Percentiles rank a stretch among this genome's conserved stretches.
Conservation (phyloP, 2,329 filamentous ascomycete species). For the Claviceps africana region DNA sequence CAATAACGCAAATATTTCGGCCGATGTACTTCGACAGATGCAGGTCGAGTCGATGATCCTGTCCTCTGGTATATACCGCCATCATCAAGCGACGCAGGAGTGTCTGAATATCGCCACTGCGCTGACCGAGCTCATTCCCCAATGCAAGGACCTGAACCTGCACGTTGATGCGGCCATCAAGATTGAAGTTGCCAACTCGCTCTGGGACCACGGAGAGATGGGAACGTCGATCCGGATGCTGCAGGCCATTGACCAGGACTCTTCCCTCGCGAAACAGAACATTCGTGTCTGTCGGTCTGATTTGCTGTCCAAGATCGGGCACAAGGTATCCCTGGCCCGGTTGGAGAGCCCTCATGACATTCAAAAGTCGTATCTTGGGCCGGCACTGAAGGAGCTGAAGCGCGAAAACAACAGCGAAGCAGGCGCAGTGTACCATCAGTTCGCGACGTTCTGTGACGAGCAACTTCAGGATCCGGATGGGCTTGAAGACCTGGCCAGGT, state of each 20-base stretch:
- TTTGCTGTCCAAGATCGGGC: conserved; percentile 72
- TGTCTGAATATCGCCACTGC: conserved; percentile 75
- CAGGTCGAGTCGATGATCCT: conserved; percentile 67
- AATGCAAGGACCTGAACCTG: conserved; percentile 57
- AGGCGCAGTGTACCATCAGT: conserved; percentile 84
- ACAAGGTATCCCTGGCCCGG: conserved; percentile 77
- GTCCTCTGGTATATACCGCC: conserved; percentile 61
- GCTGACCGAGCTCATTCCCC: conserved; percentile 60
- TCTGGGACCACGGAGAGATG: conserved; percentile 92
- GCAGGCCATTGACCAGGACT: conserved; percentile 50
- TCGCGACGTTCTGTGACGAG: conserved; percentile 87
- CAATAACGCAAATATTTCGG: conserved; percentile 44
- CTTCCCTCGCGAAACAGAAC: conserved; percentile 51
- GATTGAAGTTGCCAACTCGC: conserved; percentile 72
- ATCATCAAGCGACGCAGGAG: conserved; percentile 72
- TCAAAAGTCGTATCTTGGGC: conserved; percentile 70
- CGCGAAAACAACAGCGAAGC: conserved; percentile 54
- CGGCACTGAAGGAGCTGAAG: conserved; percentile 69
- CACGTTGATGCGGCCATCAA: conserved; percentile 63
- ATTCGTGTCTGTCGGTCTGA: conserved; percentile 62
- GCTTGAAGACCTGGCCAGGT: conserved; percentile 68
- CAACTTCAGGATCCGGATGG: conserved; percentile 80
- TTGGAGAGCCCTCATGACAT: conserved; percentile 86
- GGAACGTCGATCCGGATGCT: conserved; percentile 80
- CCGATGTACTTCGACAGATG: conserved; percentile 49